A percentile compares a stretch with the other conserved stretches of the same genome.
phyloP scores from a whole-genome alignment of 1,284 basidiomycete genomes.

The Pseudozyma pruni region DNA sequence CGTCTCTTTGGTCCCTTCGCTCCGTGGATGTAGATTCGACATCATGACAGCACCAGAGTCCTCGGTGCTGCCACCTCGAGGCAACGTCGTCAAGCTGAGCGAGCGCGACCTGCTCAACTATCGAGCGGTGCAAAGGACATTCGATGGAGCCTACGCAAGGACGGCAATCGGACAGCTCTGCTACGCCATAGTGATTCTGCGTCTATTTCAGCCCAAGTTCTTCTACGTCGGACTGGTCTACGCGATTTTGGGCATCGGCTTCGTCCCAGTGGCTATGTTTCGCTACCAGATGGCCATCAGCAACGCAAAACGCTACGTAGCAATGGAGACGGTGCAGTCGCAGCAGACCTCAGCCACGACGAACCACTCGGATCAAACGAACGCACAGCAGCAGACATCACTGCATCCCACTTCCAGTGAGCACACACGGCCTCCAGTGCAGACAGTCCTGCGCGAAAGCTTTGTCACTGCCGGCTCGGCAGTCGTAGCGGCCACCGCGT shows the following conservation, averaged over 20 bases:
- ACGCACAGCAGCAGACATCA: too few relatives aligned
- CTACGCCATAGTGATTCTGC: constrained; percentile 78
- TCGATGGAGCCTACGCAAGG: constrained; percentile 81
- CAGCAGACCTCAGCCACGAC: too few relatives aligned
- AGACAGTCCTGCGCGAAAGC: constrained; percentile 75
- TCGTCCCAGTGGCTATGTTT: constrained; percentile 71
- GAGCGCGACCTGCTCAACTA: constrained; percentile 72
- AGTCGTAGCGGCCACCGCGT: constrained; percentile 74
- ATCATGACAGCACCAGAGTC: constrained; percentile 14
- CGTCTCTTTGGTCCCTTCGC: too few relatives aligned
- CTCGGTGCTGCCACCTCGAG: constrained; percentile 8
- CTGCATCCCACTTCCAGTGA: too few relatives aligned
- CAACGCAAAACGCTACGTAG: constrained; percentile 52
- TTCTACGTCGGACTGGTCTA: constrained; percentile 39
- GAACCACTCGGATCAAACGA: too few relatives aligned
- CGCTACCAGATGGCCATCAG: constrained; percentile 38
- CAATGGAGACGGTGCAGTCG: constrained; percentile 14
- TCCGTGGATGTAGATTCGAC: too few relatives aligned
- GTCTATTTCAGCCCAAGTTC: constrained; percentile 73
- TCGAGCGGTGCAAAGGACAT: constrained; percentile 80
- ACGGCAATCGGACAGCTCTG: constrained; percentile 80
- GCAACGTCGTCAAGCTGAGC: constrained; percentile 37
- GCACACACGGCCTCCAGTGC: constrained; percentile 60
- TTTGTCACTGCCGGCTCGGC: constrained; percentile 83
- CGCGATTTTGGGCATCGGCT: constrained; percentile 12